These are phyloP conservation scores for Podila clonocystis DNA, from an alignment of 192 early-diverging fungal species.

Conservation along the genomic window DNA sequence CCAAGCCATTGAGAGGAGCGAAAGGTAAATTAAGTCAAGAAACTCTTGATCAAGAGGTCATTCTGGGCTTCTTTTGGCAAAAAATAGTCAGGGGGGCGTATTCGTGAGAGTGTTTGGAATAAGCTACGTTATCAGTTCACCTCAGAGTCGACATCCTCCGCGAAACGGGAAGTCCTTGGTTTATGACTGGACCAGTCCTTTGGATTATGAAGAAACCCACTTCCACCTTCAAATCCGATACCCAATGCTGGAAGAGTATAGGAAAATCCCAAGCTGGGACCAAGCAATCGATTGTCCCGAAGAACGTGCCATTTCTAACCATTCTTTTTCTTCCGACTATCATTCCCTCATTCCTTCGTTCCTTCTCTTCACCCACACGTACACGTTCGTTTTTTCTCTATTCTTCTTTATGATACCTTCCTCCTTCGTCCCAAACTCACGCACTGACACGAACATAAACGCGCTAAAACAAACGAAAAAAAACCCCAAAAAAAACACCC, in stretches of 20 bases:
- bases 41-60: not conserved
- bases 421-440: not conserved
- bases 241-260: not conserved
- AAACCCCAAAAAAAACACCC: not conserved
- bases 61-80: not conserved
- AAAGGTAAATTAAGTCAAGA: constrained; percentile 56
- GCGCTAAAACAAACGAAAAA: too few species aligned
- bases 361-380: not conserved
- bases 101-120: too few species aligned
- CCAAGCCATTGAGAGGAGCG: constrained; percentile 88
- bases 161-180: too few species aligned
- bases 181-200: too few species aligned
- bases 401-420: not conserved
- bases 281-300: not conserved
- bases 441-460: too few species aligned
- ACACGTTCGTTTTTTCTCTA: not conserved
- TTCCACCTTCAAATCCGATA: too few species aligned
- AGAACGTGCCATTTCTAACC: not conserved
- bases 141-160: too few species aligned
- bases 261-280: not conserved
- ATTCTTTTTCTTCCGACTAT: not conserved
- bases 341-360: not conserved
- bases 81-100: too few species aligned
- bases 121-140: too few species aligned
- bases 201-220: too few species aligned